A percentile compares a stretch with the other conserved stretches of the same genome.
These are phyloP conservation scores for Agrocybe pediades DNA, from an alignment of 768 basidiomycete species.

Conservation along the genomic window DNA sequence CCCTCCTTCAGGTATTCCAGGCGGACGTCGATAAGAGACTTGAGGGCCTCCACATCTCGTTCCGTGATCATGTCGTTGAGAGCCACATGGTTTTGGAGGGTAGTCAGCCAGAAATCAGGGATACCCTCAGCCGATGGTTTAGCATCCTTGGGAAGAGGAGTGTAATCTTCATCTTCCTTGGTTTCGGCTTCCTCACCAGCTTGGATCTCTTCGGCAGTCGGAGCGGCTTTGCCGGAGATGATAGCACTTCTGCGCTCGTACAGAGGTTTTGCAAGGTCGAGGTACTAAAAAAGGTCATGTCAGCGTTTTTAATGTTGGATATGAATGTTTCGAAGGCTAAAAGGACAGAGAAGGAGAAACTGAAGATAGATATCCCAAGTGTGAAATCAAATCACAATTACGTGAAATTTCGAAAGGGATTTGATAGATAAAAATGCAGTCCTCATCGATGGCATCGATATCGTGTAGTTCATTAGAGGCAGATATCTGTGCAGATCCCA, in stretches of 20 bases:
- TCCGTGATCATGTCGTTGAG: slow-evolving; percentile 91
- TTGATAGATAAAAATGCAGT: background rate
- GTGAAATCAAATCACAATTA: slow-evolving; percentile 1
- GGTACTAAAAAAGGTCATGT: slow-evolving; percentile 51
- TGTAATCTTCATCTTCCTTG: slow-evolving; percentile 77
- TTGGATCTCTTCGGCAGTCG: slow-evolving; percentile 81
- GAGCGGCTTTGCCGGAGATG: slow-evolving; percentile 73
- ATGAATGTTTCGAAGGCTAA: background rate
- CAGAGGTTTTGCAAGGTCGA: slow-evolving; percentile 76
- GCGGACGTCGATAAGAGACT: slow-evolving; percentile 77
- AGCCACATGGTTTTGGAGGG: slow-evolving; percentile 87
- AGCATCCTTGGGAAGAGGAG: slow-evolving; percentile 56
- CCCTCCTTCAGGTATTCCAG: slow-evolving; percentile 69
- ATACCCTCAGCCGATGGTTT: slow-evolving; percentile 54
- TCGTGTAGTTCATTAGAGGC: background rate
- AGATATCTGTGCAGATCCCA: background rate
- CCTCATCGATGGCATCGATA: background rate
- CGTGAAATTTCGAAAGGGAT: background rate
- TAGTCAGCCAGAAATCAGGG: slow-evolving; percentile 98
- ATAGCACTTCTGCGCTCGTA: slow-evolving; percentile 87
- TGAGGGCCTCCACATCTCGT: slow-evolving; percentile 85
- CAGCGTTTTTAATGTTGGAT: background rate
- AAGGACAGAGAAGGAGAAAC: background rate
- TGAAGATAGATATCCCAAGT: slow-evolving; percentile 4
- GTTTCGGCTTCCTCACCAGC: slow-evolving; percentile 72